Percentiles rank a stretch among this genome's conserved stretches.
phyloP scores from a whole-genome alignment of 73 alveolate genomes.

The Paramecium octaurelia region DNA sequence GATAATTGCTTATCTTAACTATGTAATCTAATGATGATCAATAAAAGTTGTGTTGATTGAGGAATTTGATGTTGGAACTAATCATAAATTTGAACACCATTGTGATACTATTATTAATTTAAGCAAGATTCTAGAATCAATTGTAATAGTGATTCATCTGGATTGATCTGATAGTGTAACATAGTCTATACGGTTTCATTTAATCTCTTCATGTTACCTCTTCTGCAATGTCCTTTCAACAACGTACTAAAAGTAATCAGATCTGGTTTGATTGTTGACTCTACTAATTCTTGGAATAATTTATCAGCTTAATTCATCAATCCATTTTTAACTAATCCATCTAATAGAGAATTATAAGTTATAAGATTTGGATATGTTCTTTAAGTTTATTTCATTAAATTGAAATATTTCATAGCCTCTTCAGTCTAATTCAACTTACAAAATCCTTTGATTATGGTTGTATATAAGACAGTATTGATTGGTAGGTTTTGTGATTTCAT shows the following conservation, averaged over 20 bases:
- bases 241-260: conserved; percentile 90
- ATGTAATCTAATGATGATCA: neutral
- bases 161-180: neutral
- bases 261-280: conserved; percentile 71
- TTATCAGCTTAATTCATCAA: conserved; percentile 77
- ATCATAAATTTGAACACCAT: conserved; percentile 27
- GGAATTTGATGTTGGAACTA: conserved; percentile 27
- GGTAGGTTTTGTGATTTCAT: neutral
- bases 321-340: conserved; percentile 89
- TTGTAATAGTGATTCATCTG: conserved; percentile 40
- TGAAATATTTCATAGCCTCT: conserved; percentile 50
- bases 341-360: conserved; percentile 88
- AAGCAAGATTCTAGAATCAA: conserved; percentile 5
- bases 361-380: conserved; percentile 82
- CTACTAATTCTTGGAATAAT: conserved; percentile 84
- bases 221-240: conserved; percentile 90
- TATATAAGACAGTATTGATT: conserved; percentile 24
- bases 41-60: neutral
- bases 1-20: neutral
- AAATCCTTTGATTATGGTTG: conserved; percentile 29
- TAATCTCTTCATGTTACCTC: conserved; percentile 76
- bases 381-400: conserved; percentile 64
- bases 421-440: conserved; percentile 40
- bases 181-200: conserved; percentile 6
- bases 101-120: neutral